Base-by-base conservation (phyloP, 2,329 filamentous ascomycete species). In the Cladophialophora yegresii region DNA sequence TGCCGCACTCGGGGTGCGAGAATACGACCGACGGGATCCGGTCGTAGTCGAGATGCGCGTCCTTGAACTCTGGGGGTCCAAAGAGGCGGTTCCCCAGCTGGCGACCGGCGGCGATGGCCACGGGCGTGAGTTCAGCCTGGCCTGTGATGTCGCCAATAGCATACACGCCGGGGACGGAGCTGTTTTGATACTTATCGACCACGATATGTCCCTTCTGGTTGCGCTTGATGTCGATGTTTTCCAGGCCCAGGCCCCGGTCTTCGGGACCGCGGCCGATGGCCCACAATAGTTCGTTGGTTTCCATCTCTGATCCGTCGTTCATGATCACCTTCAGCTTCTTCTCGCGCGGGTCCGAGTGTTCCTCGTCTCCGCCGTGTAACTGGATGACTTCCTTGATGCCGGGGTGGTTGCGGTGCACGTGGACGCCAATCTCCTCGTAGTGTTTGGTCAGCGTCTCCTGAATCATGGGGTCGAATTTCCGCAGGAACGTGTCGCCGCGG, bases 11-110 rank as follows among this genome's bases (percentile, higher is more conserved):
- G 0, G 81, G 81, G 69, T 83, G 81, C 1, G 81, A 75, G 71
- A 83, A 83, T 55, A 83, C 78, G n/a, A 83, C 81, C 0, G 81
- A 81, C 8, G 81, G 81, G 64, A 83, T 80, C 70, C 80, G 79
- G n/a, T 79, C 76, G 70, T 83, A 83, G 23, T 77, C 76, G 32
- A 83, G 75, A 61, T 79, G 77, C 54, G 79, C 73, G 28, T 74
- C 71, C 58, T 79, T 78, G 58, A 80, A 71, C 62, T 81, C 76
- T 3, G 76, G 71, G 2, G 79, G 77, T 2, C 81, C 81, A 65
- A 83, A 83, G 33, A 83, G 74, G 40, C 81, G 81, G 71, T 78
- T 82, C 33, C 79, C 76, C 3, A 83, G 79, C 63, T 80, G 78
- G 30, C 81, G 79, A 55, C 81, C 81, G 49, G 81, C 81, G 47